Conservation (phyloP, 345 rosid species). For the Alliaria petiolata region DNA sequence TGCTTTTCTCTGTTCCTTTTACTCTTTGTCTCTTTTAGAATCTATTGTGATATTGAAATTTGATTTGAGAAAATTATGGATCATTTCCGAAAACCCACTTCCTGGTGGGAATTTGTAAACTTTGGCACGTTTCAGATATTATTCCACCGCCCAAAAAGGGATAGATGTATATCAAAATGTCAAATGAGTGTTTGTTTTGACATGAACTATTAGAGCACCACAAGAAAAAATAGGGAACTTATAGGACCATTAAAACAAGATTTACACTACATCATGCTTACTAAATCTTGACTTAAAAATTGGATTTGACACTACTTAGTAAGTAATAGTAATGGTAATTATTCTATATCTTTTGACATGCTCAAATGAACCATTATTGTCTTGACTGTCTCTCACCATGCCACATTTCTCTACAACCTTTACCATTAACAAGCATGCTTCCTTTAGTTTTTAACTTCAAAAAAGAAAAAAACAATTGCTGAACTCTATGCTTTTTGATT, state of each 20-base stretch:
- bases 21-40: background rate
- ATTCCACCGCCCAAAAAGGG: background rate
- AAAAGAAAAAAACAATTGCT: background rate
- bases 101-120: background rate
- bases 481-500: background rate
- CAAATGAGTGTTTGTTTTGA: background rate
- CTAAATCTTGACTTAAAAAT: background rate
- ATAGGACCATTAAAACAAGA: no score
- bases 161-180: background rate
- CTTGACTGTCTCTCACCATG: background rate
- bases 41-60: conserved; percentile 3
- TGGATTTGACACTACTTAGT: background rate
- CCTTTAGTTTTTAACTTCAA: background rate
- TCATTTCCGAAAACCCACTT: background rate
- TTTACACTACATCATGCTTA: background rate
- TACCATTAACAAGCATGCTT: background rate
- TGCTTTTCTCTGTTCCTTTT: conserved; percentile 3
- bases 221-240: no score
- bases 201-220: background rate
- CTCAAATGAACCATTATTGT: background rate
- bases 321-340: background rate
- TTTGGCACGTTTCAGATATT: background rate
- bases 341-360: background rate
- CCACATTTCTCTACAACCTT: background rate
- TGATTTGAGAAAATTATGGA: background rate